Evolutionary conservation across 1,284 basidiomycete genomes (phyloP).

Genomic region (Papiliotrema laurentii): DNA sequence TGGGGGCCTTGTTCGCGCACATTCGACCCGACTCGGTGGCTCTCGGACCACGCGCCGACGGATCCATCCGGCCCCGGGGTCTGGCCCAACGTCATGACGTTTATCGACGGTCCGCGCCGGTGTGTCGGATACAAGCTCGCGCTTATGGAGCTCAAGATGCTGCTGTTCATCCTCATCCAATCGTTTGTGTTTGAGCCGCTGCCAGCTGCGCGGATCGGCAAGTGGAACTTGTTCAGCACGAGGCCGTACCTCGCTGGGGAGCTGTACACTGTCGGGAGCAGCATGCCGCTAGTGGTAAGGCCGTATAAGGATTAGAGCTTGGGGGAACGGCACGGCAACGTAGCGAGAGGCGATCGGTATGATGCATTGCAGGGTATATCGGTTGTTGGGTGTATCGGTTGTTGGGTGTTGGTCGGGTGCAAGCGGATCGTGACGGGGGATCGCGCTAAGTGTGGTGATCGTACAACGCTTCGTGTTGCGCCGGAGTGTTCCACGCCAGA

Average conservation of each 20-base stretch:
- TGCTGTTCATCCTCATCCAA: conserved; percentile 20
- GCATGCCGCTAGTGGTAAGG: conserved; percentile 19
- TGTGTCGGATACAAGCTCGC: conserved; percentile 30
- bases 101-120: conserved; percentile 25
- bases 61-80: conserved; percentile 16
- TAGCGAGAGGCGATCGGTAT: too few relatives aligned
- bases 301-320: conserved; percentile 8
- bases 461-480: too few relatives aligned
- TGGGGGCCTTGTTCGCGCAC: conserved; percentile 19
- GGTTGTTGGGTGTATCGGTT: neutral
- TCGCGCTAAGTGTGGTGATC: too few relatives aligned
- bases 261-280: conserved; percentile 15
- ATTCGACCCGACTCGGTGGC: conserved; percentile 22
- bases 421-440: too few relatives aligned
- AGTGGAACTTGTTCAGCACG: conserved; percentile 31
- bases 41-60: conserved; percentile 1
- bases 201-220: conserved; percentile 12
- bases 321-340: too few relatives aligned
- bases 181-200: conserved; percentile 20
- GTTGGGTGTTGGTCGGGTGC: neutral
- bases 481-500: too few relatives aligned
- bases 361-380: too few relatives aligned
- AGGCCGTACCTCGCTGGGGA: conserved; percentile 22
- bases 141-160: conserved; percentile 25
- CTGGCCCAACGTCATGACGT: conserved; percentile 26